Evolutionary conservation across 106 monocot species (phyloP).

Genomic region (Phalaenopsis equestris): DNA sequence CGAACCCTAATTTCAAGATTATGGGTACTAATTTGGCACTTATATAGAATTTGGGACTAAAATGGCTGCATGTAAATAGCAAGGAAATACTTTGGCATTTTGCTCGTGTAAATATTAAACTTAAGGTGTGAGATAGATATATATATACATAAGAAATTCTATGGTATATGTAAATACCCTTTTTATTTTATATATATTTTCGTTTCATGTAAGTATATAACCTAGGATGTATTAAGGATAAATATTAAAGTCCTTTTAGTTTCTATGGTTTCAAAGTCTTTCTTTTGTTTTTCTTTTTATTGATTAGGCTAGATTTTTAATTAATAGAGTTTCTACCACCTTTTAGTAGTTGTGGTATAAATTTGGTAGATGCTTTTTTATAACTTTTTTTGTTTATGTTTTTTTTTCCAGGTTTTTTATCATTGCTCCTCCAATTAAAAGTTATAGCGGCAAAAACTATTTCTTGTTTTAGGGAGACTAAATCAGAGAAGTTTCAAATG

Average conservation of each 20-base stretch:
- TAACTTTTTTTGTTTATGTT: not conserved
- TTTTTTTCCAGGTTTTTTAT: conserved; percentile 51
- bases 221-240: not conserved
- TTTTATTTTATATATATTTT: not conserved
- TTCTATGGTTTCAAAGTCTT: not conserved
- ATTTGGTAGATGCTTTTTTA: not conserved
- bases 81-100: too few relatives aligned
- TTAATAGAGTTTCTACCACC: not conserved
- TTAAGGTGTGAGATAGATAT: too few relatives aligned
- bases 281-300: not conserved
- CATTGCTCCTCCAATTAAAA: conserved; percentile 61
- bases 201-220: not conserved
- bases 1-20: too few relatives aligned
- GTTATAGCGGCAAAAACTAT: conserved; percentile 39
- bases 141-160: too few relatives aligned
- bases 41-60: too few relatives aligned
- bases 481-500: conserved; percentile 17
- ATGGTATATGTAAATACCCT: too few relatives aligned
- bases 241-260: not conserved
- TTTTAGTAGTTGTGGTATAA: not conserved
- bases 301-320: not conserved
- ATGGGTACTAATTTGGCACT: too few relatives aligned
- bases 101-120: too few relatives aligned
- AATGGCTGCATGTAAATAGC: too few relatives aligned
- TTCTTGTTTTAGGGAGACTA: conserved; percentile 16